Evolutionary conservation across 2,329 filamentous ascomycete species (phyloP), one percentile per base, ranked within the genome.

Genomic region (Ophiostoma quercus): DNA sequence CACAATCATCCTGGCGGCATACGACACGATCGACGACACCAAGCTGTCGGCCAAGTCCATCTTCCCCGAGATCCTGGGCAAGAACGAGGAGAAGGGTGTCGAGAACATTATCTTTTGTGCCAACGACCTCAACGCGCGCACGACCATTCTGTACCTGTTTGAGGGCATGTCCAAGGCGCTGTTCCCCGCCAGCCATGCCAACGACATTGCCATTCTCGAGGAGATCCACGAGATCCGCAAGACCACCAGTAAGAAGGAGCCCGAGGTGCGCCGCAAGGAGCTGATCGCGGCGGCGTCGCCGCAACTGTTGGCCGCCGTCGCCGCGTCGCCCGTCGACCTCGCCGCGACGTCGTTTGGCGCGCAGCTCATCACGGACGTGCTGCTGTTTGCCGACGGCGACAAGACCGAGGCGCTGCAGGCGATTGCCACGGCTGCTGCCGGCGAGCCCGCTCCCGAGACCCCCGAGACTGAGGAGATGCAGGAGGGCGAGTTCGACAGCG

Each of bases 11-110:
- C 84, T 98, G 69, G 85, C 93, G 1, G 92, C 92, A 1, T 93
- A 94, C 77, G 95, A 98, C 75, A 89, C 97, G 67, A 88, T 97
- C 67, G 95, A 99, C 75, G 95, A 99, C 78, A 99, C 95, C 11
- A 94, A 96, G 73, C 84, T 97, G 76, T 92, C 88, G 2, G 85
- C 88, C 67, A 98, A 96, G 81, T 85, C 91, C 41, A 91, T 99
- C 73, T 92, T 97, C 79, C 85, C 92, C 0, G 94, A 98, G 79
- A 83, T 99, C 14, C 81, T 97, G 22, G 91, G 89, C 73, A 91
- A 92, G 76, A 87, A 88, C 71, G 83, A 85, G 32, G 83, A 88
- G 69, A 84, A 84, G 70, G 83, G 88, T 43, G 81, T 84, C 2
- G 85, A 90, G 74, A 90, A 90, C 72, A 82, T 92, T 67, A 80